Percentiles rank a stretch among this genome's conserved stretches.
Conservation (phyloP, 1,284 basidiomycete species). For the Cutaneotrichosporon sp. region DNA sequence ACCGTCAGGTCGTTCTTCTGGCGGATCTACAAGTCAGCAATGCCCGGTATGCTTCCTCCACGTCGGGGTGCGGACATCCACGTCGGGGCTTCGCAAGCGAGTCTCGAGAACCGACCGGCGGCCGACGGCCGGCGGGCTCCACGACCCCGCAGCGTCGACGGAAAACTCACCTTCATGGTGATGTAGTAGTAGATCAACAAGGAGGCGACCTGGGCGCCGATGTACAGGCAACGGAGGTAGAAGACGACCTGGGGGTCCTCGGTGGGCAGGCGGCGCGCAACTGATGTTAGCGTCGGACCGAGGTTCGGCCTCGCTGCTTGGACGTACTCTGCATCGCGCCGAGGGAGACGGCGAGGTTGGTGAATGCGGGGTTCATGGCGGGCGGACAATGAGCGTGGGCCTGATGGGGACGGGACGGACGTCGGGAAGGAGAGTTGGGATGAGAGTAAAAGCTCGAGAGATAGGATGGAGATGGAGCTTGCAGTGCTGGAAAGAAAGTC, state of each 20-base stretch:
- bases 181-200: constrained; percentile 20
- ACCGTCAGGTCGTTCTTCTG: constrained; percentile 22
- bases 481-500: constrained; percentile 1
- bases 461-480: too few relatives aligned
- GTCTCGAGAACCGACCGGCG: too few relatives aligned
- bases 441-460: constrained; percentile 7
- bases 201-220: constrained; percentile 15
- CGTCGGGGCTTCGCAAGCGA: too few relatives aligned
- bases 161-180: constrained; percentile 13
- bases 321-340: constrained; percentile 77
- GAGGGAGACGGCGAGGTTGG: constrained; percentile 77
- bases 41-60: too few relatives aligned
- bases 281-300: constrained; percentile 7
- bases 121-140: too few relatives aligned
- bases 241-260: constrained; percentile 17
- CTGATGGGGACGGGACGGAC: neutral
- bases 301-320: neutral
- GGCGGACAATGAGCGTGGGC: neutral
- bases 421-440: constrained; percentile 3
- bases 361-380: constrained; percentile 47
- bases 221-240: constrained; percentile 19
- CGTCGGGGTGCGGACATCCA: too few relatives aligned
- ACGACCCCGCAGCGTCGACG: too few relatives aligned
- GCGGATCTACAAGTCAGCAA: too few relatives aligned
- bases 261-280: constrained; percentile 21